phyloP scores from a whole-genome alignment of 148 eudicot species.

The Nepenthes mirabilis region DNA sequence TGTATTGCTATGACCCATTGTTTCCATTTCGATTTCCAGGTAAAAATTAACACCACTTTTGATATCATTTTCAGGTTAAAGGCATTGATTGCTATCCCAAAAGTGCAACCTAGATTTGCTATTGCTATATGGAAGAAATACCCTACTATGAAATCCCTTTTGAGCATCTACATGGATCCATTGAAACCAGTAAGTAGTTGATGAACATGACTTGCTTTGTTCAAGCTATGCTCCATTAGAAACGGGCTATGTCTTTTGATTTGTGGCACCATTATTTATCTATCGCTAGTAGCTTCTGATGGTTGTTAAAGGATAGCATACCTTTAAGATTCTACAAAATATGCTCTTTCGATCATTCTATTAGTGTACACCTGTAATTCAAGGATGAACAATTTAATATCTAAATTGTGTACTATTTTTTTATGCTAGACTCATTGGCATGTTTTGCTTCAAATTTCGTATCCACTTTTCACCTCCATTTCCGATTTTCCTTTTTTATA shows the following conservation, averaged over 20 bases:
- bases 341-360: no score
- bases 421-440: no score
- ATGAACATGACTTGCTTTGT: conserved; percentile 1
- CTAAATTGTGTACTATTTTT: no score
- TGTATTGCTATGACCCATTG: background rate
- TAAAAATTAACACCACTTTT: background rate
- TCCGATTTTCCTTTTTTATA: no score
- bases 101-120: conserved; percentile 91
- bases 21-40: background rate
- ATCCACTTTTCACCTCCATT: no score
- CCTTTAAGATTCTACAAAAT: no score
- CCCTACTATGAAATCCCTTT: conserved; percentile 78
- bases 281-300: no score
- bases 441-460: no score
- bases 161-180: conserved; percentile 79
- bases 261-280: no score
- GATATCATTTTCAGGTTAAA: conserved; percentile 55
- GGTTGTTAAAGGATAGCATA: no score
- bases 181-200: conserved; percentile 58
- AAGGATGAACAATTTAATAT: no score
- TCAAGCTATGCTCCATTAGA: background rate
- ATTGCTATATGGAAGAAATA: conserved; percentile 76
- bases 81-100: conserved; percentile 80
- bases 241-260: background rate
- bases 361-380: no score